phyloP scores from a whole-genome alignment of 2,329 filamentous ascomycete genomes.

The Monilinia fructigena region DNA sequence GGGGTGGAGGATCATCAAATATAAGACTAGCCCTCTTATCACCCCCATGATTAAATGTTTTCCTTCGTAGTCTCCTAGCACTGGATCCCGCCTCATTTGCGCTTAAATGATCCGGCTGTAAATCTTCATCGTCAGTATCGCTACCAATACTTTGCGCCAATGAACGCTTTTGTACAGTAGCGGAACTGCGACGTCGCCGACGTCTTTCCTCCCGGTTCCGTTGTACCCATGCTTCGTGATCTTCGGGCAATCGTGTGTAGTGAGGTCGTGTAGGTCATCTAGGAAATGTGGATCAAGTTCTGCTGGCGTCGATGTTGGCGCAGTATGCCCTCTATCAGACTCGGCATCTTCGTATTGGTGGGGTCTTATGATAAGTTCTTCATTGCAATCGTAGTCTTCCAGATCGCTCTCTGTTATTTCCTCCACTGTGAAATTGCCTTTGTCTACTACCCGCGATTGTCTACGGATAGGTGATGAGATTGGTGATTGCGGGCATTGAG shows the following conservation, averaged over 20 bases:
- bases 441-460: constrained; percentile 25
- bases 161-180: constrained; percentile 38
- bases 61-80: constrained; percentile 39
- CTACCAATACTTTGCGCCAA: constrained; percentile 40
- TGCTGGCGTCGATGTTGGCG: constrained; percentile 25
- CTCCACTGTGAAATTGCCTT: constrained; percentile 39
- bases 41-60: constrained; percentile 25
- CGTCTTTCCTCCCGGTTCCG: constrained; percentile 32
- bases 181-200: constrained; percentile 36
- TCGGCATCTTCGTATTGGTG: constrained; percentile 41
- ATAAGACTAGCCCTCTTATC: constrained; percentile 38
- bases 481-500: constrained; percentile 27
- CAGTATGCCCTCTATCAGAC: constrained; percentile 32
- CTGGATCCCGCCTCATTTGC: constrained; percentile 38
- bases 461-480: constrained; percentile 25
- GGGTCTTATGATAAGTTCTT: constrained; percentile 37
- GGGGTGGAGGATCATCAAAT: constrained; percentile 40
- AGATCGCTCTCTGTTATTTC: constrained; percentile 38
- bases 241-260: constrained; percentile 27
- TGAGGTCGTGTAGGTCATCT: constrained; percentile 29
- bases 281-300: constrained; percentile 33
- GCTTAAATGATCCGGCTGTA: constrained; percentile 37
- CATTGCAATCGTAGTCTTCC: constrained; percentile 35
- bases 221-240: constrained; percentile 34
- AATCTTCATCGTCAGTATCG: constrained; percentile 41